phyloP scores from a whole-genome alignment of 371 early-diverging fungal genomes.

The Lichtheimia ramosa region DNA sequence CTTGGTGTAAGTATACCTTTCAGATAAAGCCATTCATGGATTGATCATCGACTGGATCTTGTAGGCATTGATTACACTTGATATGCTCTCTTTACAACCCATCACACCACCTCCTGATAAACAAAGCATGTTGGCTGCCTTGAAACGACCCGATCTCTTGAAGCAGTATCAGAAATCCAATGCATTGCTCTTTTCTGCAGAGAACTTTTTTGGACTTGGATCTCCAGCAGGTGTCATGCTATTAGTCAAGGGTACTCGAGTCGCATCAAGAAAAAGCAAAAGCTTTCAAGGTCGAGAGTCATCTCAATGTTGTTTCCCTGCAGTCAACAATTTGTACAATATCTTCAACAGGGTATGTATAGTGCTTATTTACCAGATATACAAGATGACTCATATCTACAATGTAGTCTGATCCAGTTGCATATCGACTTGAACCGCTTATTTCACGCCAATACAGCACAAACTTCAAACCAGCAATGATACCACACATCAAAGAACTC shows the following conservation, averaged over 20 bases:
- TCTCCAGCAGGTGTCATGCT: slow-evolving; percentile 79
- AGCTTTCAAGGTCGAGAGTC: neutral
- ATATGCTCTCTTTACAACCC: slow-evolving; percentile 71
- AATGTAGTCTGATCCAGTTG: slow-evolving; percentile 49
- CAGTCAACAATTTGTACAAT: slow-evolving; percentile 75
- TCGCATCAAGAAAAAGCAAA: slow-evolving; percentile 49
- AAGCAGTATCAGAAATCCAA: neutral
- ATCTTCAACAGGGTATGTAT: slow-evolving; percentile 66
- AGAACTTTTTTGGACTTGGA: slow-evolving; percentile 71
- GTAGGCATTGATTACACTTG: slow-evolving; percentile 55
- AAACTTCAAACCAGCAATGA: slow-evolving; percentile 62
- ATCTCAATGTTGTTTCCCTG: slow-evolving; percentile 51
- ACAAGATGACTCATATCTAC: neutral
- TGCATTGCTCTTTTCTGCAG: slow-evolving; percentile 45
- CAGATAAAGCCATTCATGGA: neutral
- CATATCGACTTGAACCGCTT: slow-evolving; percentile 75
- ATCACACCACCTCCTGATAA: slow-evolving; percentile 18
- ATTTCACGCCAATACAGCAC: slow-evolving; percentile 53
- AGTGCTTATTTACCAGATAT: neutral
- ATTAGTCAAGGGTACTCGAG: slow-evolving; percentile 66
- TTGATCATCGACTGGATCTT: neutral
- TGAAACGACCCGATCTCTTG: neutral
- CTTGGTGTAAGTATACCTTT: slow-evolving; percentile 56
- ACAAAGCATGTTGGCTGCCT: slow-evolving; percentile 3
- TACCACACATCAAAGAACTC: slow-evolving; percentile 86